Evolutionary conservation across 2,329 filamentous ascomycete species (phyloP).

Genomic region (Teratosphaeria gauchensis): DNA sequence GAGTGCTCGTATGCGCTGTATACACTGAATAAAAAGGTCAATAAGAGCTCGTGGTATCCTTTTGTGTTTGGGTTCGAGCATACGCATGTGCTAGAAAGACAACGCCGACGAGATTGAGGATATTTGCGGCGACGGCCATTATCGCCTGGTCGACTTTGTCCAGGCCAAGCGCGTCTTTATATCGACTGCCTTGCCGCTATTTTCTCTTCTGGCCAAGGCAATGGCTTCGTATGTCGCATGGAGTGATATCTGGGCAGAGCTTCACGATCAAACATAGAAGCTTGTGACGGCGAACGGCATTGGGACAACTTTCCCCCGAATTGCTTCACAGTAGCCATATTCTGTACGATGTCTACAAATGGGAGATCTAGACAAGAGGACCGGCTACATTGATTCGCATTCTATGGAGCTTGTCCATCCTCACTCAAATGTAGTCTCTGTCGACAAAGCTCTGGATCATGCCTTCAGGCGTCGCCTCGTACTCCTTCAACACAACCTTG

Average conservation of each 20-base stretch:
- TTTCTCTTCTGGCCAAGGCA: background rate
- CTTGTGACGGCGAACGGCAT: background rate
- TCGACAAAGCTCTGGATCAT: conserved; percentile 65
- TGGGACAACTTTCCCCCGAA: background rate
- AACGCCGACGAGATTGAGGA: conserved; percentile 64
- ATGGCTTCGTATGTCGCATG: background rate
- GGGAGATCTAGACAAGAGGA: no score
- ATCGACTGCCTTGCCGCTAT: background rate
- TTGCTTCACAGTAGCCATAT: background rate
- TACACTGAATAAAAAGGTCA: conserved; percentile 50
- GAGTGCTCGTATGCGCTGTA: conserved; percentile 95
- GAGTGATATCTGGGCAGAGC: background rate
- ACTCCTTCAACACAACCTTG: conserved; percentile 70
- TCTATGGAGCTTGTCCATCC: background rate
- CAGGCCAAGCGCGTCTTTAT: background rate
- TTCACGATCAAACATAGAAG: background rate
- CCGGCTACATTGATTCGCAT: background rate
- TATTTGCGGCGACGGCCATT: conserved; percentile 35
- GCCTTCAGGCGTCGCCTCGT: conserved; percentile 69
- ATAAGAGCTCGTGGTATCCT: conserved; percentile 6
- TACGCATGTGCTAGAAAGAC: conserved; percentile 82
- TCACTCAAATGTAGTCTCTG: conserved; percentile 25
- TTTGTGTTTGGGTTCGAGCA: conserved; percentile 26
- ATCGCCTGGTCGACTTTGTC: background rate
- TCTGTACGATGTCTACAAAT: background rate